Evolutionary conservation across 2,329 filamentous ascomycete species (phyloP), one percentile per base, ranked within the genome.

Genomic region (Dothideomycetes sp.): DNA sequence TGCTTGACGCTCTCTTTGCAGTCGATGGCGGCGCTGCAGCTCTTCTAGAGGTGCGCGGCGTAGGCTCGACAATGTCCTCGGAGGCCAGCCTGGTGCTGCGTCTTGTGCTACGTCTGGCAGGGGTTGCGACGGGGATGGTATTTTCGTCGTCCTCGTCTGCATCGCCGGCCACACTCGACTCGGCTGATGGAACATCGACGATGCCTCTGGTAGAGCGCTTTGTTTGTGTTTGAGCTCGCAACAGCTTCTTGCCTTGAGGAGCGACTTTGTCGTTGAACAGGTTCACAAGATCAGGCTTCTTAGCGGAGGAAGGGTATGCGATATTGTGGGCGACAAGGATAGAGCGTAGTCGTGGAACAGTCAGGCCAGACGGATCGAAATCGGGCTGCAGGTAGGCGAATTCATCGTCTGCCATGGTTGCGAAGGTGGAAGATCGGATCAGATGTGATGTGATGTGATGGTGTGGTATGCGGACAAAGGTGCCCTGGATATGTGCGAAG

Each of bases 301-400:
- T 98, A 10, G 91, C 87, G 4, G 80, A 88, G 0, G 85, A 80
- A 4, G 88, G 81, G 57, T 94, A 96, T 29, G 77, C 66, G 53
- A 96, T 69, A 57, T 87, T 83, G 65, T 98, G 85, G 48, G 79
- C 82, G 53, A 96, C 84, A 42, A 98, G 77, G 49, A 96, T 93
- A 36, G 84, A 89, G 53, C 91, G 84, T 51, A 98, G 70, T 34
- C 83, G 82, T 19, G 91, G 87, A 36, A 96, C 79, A 1, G 87
- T 96, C 47, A 96, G 75, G 47, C 74, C 77, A 55, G 73, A 72
- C 15, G 91, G 79, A 58, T 98, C 86, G 59, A 95, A 96, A 52
- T 76, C 84, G 40, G 84, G 74, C 55, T 88, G 78, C 22, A 96
- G 79, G 59, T 96, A 98, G 49, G 86, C 83, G 50, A 81, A 63